Evolutionary conservation across 345 rosid species (phyloP), one percentile per base, ranked within the genome.

Genomic region (Erodium maritimum): DNA sequence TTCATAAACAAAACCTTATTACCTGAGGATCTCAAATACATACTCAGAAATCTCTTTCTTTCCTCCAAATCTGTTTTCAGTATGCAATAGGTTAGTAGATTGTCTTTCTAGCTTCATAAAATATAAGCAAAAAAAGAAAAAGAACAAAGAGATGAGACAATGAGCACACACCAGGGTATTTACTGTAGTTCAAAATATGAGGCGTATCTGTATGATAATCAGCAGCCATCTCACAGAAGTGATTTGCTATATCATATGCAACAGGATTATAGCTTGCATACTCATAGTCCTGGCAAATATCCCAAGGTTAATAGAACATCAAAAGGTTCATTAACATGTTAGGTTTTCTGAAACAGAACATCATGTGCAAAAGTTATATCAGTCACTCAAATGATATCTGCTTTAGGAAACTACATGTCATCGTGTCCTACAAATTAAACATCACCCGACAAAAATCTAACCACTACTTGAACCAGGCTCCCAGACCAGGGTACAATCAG

Each of bases 141-240:
- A 17, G 57, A 53, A 33, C 22, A 23, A 23, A 55, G 18, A 52
- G 1, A 8, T 18, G 51, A 57, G 55, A 23, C 51, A 23, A 57
- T 45, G 56, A 24, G 21, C 29, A 55, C 74, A 60, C 65, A 93
- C 99, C 88, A 53, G 99, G 99, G 66, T 87, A 93, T 75, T 80
- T 89, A 65, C 54, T 71, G 45, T 79, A 87, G 68, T 93, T 91
- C 83, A 89, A 60, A 62, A 85, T 65, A 71, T 93, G 95, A 62
- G 99, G 96, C 20, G 76, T 77, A 51, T 87, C 99, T 2, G 89
- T 76, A 71, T 88, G 99, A 75, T 88, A 93, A 67, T 93, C 80
- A 0, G 93, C 95, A 62, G 87, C 84, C 99, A 93, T 93, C 76
- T 93, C 96, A 29, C 96, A 86, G 66, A 86, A 93, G 75, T 93